Conservation (phyloP, 345 rosid species). For the Angophora floribunda region DNA sequence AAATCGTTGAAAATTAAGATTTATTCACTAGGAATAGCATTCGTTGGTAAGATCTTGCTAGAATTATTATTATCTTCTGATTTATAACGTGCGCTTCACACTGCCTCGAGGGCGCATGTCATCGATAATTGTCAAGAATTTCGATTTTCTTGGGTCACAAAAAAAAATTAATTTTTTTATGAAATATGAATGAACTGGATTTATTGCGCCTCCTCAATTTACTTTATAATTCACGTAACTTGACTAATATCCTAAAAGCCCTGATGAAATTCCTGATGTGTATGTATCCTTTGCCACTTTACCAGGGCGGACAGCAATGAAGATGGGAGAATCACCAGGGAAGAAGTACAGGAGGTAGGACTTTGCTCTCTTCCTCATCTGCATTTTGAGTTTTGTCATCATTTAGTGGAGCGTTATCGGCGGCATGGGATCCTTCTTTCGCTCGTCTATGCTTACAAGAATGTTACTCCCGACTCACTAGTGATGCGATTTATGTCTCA, state of each 20-base stretch:
- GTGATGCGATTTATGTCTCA: too few species aligned
- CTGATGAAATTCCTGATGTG: background rate
- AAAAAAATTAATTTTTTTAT: background rate
- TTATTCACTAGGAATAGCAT: background rate
- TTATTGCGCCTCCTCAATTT: background rate
- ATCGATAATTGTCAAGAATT: rapidly evolving
- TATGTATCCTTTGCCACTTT: background rate
- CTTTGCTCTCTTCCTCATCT: background rate
- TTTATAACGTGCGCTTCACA: background rate
- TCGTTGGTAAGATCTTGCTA: background rate
- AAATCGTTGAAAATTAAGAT: background rate
- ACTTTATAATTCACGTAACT: background rate
- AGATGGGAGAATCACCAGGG: conserved; percentile 79
- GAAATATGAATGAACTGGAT: background rate
- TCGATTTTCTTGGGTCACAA: background rate
- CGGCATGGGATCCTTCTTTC: background rate
- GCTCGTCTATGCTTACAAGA: background rate
- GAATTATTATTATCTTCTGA: too few species aligned
- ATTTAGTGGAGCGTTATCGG: background rate
- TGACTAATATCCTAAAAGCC: background rate
- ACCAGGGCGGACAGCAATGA: conserved; percentile 89
- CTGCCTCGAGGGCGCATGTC: rapidly evolving
- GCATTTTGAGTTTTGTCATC: background rate
- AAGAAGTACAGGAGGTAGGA: conserved; percentile 80
- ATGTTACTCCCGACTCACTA: background rate